These are phyloP conservation scores for Pichia phayaonensis DNA, from an alignment of 805 yeast genomes.

Conservation along the genomic window DNA sequence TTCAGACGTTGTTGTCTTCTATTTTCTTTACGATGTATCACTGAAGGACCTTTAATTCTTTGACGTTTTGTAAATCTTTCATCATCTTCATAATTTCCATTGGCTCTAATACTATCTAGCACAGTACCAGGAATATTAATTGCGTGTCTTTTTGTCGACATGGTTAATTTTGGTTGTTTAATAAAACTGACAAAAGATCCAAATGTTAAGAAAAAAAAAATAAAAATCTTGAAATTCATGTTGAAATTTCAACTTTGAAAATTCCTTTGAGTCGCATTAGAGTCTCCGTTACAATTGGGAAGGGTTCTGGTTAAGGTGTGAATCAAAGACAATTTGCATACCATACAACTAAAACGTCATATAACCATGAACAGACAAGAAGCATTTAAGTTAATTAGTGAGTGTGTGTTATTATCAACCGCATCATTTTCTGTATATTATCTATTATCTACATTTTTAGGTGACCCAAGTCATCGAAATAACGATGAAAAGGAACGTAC, in stretches of 20 bases:
- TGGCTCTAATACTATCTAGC: conserved; percentile 33
- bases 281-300: neutral
- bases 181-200: neutral
- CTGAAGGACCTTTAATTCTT: conserved; percentile 13
- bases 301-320: neutral
- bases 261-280: neutral
- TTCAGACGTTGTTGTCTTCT: conserved; percentile 31
- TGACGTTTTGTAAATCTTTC: conserved; percentile 24
- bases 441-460: conserved; percentile 27
- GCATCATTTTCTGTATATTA: conserved; percentile 51
- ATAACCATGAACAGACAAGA: conserved; percentile 52
- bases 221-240: neutral
- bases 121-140: conserved; percentile 37
- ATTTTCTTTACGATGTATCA: conserved; percentile 29
- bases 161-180: neutral
- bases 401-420: conserved; percentile 57
- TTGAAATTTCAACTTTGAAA: neutral
- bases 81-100: conserved; percentile 29
- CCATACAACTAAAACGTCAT: neutral
- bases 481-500: conserved; percentile 58
- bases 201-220: neutral
- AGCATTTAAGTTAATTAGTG: conserved; percentile 65
- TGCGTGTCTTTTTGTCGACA: conserved; percentile 24
- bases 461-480: conserved; percentile 35
- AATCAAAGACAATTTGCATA: no score